These are phyloP conservation scores for Monosporozyma siamensis DNA, from an alignment of 805 yeast genomes.

Conservation along the genomic window DNA sequence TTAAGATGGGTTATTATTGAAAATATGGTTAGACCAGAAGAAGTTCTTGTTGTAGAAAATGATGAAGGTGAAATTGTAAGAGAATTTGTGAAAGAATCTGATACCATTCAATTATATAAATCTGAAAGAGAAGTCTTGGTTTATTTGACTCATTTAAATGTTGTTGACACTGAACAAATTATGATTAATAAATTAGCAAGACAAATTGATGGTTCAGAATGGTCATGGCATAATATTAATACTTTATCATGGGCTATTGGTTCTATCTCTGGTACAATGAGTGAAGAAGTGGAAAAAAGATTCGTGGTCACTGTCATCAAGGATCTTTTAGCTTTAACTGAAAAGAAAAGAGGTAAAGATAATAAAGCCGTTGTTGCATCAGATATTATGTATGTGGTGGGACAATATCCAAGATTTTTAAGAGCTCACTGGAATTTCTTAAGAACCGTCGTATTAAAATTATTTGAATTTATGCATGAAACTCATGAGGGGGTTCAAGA, in stretches of 20 bases:
- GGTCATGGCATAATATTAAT: conserved; percentile 98
- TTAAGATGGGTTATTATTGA: conserved; percentile 90
- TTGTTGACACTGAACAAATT: conserved; percentile 84
- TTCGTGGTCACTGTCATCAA: conserved; percentile 89
- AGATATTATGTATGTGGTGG: conserved; percentile 98
- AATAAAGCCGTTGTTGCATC: conserved; percentile 99
- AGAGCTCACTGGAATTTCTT: conserved; percentile 97
- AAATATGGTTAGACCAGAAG: conserved; percentile 97
- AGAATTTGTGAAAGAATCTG: conserved; percentile 93
- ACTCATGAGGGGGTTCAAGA: conserved; percentile 99
- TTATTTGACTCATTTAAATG: conserved; percentile 90
- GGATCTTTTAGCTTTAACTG: conserved; percentile 84
- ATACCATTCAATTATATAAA: conserved; percentile 90
- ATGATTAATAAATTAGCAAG: conserved; percentile 86
- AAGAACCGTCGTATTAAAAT: conserved; percentile 89
- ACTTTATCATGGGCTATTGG: conserved; percentile 99
- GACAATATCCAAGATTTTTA: conserved; percentile 94
- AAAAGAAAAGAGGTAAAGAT: conserved; percentile 93
- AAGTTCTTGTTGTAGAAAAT: conserved; percentile 90
- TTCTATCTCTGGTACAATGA: conserved; percentile 97
- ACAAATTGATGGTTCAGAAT: conserved; percentile 92
- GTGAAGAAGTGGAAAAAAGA: conserved; percentile 92
- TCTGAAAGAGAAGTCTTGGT: conserved; percentile 93
- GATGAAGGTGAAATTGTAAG: conserved; percentile 99
- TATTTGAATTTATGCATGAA: conserved; percentile 98